phyloP scores from a whole-genome alignment of 192 early-diverging fungal genomes.

The Glomus cerebriforme region DNA sequence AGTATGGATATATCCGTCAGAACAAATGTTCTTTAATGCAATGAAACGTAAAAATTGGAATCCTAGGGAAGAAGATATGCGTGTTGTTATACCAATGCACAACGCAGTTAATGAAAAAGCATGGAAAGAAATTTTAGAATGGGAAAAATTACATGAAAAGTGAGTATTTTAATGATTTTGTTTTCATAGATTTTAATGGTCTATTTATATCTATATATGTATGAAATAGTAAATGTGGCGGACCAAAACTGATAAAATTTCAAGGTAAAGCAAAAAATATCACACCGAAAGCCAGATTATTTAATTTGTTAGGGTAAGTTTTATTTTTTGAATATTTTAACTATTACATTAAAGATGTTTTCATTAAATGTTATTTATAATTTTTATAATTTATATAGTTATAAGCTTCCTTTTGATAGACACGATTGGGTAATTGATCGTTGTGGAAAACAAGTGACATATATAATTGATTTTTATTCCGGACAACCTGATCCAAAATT shows the following conservation, averaged over 20 bases:
- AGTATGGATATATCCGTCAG: conserved; percentile 88
- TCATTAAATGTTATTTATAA: not conserved
- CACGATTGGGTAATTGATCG: conserved; percentile 94
- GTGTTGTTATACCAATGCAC: conserved; percentile 89
- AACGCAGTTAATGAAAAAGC: conserved; percentile 92
- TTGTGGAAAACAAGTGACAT: conserved; percentile 83
- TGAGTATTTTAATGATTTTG: conserved; percentile 33
- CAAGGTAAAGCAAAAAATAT: conserved; percentile 72
- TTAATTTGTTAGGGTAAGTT: conserved; percentile 65
- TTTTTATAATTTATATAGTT: conserved; percentile 41
- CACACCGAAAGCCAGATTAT: conserved; percentile 70
- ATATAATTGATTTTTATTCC: conserved; percentile 92
- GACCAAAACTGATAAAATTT: conserved; percentile 72
- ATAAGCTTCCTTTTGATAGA: conserved; percentile 85
- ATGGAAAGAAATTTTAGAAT: conserved; percentile 84
- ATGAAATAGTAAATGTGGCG: conserved; percentile 55
- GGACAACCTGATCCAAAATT: conserved; percentile 58
- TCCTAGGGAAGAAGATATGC: conserved; percentile 80
- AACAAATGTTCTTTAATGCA: conserved; percentile 96
- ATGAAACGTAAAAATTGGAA: conserved; percentile 92
- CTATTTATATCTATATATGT: not conserved
- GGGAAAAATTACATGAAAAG: conserved; percentile 68
- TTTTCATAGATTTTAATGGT: not conserved
- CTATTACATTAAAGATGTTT: not conserved
- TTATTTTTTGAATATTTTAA: not conserved